Base-by-base conservation (phyloP, 306 rosid genomes). In the Fragaria iinumae region DNA sequence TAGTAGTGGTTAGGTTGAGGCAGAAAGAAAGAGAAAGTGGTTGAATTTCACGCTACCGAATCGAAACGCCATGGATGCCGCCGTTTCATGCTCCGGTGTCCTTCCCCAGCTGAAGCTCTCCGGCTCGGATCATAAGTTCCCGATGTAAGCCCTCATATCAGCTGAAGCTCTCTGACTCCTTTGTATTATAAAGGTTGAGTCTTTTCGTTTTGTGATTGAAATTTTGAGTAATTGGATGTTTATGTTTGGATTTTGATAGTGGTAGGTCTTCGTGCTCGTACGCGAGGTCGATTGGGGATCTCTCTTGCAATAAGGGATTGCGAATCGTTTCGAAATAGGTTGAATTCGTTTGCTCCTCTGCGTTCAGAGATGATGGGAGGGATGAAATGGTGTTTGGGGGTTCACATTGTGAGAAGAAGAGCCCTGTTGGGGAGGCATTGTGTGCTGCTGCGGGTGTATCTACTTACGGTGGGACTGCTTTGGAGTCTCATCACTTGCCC, bases 401-500 rank as follows among this genome's bases (percentile, higher is more conserved):
- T 39, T 72, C 81, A 0, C 67, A 76, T 76, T 71, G 25, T 73
- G 66, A 50, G 41, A 86, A 82, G 83, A 90, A 82, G 84, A 84
- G 17, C 69, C 36, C 71, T 0, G 80, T 79, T 48, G 88, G 78
- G 72, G 85, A 72, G 63, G 21, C 81, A 32, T 77, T 63, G 79
- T 85, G 80, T 85, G 78, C 45, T 4, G 90, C 91, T 9, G n/a
- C n/a, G n/a, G n/a, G n/a, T n/a, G n/a, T n/a, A n/a, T n/a, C n/a
- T n/a, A n/a, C n/a, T n/a, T 86, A 76, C 56, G 86, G 80, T 18
- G 91, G 88, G 59, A 70, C 77, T 77, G 72, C 75, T 71, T 45
- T 78, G 57, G 94, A 88, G 63, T 76, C 90, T 73, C 84, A 83
- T 69, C 84, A 84, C 69, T 67, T 90, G 1, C 87, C 72, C 27